Percentiles rank a stretch among this genome's conserved stretches.
Conservation (phyloP, 129 eudicot genomes). For the Arctium minus region DNA sequence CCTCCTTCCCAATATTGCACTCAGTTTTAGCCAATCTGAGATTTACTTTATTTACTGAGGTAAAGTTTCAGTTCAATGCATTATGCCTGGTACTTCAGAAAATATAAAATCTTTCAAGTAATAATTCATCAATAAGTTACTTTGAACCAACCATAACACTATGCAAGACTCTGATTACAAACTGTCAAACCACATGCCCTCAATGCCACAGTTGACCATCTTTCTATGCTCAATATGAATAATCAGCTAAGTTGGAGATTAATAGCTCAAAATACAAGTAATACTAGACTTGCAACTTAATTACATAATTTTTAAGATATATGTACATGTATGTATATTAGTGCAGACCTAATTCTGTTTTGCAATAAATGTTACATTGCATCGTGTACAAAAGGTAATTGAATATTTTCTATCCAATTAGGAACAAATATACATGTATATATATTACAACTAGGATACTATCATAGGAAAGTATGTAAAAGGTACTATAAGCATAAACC, state of each 20-base stretch:
- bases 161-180: conserved; percentile 1
- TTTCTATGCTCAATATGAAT: background rate
- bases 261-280: conserved; percentile 7
- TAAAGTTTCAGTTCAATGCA: background rate
- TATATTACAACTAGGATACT: background rate
- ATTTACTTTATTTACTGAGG: background rate
- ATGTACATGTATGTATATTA: background rate
- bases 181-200: background rate
- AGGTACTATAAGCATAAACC: background rate
- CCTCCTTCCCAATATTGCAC: conserved; percentile 6
- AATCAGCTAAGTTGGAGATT: conserved; percentile 2
- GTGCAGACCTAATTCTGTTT: background rate
- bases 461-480: background rate
- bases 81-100: background rate
- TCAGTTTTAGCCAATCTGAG: conserved; percentile 9
- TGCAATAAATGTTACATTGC: conserved; percentile 9
- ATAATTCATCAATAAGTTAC: background rate
- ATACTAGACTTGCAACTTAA: background rate
- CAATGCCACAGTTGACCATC: background rate
- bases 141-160: background rate
- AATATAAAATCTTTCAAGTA: background rate
- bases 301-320: background rate
- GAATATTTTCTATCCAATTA: background rate
- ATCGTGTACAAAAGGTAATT: background rate
- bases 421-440: background rate